phyloP scores from a whole-genome alignment of 495 filamentous ascomycete species.

The Neurospora cerealis region DNA sequence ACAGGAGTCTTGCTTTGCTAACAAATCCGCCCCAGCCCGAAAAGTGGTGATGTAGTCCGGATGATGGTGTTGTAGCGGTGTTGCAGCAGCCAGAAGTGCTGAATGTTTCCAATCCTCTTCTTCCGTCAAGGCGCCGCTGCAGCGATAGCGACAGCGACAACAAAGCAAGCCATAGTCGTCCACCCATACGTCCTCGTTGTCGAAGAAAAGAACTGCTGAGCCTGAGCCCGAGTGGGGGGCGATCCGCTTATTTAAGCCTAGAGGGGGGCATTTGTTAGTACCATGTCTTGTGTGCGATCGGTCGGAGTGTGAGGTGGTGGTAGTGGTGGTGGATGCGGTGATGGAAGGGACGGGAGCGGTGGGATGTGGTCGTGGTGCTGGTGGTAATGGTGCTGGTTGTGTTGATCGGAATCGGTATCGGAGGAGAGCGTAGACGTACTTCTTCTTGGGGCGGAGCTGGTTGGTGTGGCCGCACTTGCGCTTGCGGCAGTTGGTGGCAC shows the following conservation, averaged over 20 bases:
- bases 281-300: neutral
- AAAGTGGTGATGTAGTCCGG: neutral
- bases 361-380: neutral
- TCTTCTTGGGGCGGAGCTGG: constrained; percentile 99
- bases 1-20: neutral
- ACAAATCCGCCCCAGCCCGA: neutral
- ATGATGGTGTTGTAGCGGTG: neutral
- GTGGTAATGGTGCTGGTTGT: neutral
- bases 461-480: constrained; percentile 99
- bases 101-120: neutral
- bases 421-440: constrained; percentile 30
- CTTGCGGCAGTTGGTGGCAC: constrained; percentile 99
- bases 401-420: neutral
- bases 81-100: neutral
- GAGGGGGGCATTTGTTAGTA: neutral
- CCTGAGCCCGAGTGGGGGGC: neutral
- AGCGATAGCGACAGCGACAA: neutral
- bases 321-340: neutral
- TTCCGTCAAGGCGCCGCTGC: neutral
- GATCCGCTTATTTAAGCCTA: neutral
- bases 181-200: neutral
- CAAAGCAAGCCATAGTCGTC: neutral
- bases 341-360: neutral
- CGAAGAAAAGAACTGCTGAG: neutral
- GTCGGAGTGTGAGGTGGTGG: neutral